These are phyloP conservation scores for Pseudopithomyces chartarum DNA, from an alignment of 2,329 filamentous ascomycete genomes.

Conservation along the genomic window DNA sequence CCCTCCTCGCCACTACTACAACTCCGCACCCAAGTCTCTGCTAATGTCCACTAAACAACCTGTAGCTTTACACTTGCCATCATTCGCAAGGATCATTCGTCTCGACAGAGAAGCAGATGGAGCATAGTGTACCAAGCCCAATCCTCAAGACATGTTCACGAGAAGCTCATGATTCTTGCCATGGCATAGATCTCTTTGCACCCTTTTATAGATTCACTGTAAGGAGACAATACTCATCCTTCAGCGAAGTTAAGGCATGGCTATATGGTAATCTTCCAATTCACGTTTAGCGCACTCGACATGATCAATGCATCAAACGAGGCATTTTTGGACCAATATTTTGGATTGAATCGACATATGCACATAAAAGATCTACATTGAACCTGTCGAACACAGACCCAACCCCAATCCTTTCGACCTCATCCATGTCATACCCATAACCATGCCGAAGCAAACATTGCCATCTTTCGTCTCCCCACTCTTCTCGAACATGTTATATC, in stretches of 20 bases:
- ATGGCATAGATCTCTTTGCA: no score
- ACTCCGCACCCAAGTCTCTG: not conserved
- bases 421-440: constrained; percentile 23
- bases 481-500: not conserved
- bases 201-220: no score
- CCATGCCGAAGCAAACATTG: constrained; percentile 33
- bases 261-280: not conserved
- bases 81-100: not conserved
- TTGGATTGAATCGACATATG: constrained; percentile 38
- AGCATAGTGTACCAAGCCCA: no score
- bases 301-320: not conserved
- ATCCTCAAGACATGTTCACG: no score
- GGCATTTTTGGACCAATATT: constrained; percentile 19
- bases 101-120: not conserved
- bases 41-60: not conserved
- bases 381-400: constrained; percentile 6
- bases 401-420: not conserved
- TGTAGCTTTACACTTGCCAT: not conserved
- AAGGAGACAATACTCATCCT: no score
- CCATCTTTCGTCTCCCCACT: constrained; percentile 3
- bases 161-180: no score
- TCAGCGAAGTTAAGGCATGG: no score
- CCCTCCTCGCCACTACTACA: not conserved
- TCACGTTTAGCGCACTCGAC: not conserved
- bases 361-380: constrained; percentile 28